These are phyloP conservation scores for Chlamydomonas asymmetrica DNA, from an alignment of 139 green algal genomes.

Conservation along the genomic window DNA sequence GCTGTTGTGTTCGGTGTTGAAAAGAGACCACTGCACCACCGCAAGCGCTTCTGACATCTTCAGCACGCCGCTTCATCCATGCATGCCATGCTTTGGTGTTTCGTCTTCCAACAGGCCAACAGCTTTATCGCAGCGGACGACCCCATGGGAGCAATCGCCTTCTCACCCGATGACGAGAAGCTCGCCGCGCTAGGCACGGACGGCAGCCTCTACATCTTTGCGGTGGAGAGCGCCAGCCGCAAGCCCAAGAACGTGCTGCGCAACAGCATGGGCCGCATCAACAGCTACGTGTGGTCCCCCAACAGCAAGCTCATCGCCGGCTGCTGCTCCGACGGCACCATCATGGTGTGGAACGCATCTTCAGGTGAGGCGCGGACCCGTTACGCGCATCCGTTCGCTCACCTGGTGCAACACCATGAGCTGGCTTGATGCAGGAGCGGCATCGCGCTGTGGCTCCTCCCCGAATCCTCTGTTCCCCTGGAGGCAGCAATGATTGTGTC, in stretches of 20 bases:
- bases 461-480: too few relatives aligned
- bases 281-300: conserved; percentile 41
- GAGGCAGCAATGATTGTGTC: too few relatives aligned
- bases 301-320: conserved; percentile 50
- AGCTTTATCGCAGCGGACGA: conserved; percentile 34
- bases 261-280: conserved; percentile 36
- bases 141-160: conserved; percentile 43
- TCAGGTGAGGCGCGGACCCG: too few relatives aligned
- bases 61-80: too few relatives aligned
- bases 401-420: too few relatives aligned
- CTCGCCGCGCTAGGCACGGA: conserved; percentile 29
- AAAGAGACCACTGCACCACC: too few relatives aligned
- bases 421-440: too few relatives aligned
- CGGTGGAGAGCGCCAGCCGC: conserved; percentile 6
- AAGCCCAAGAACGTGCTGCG: conserved; percentile 37
- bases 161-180: conserved; percentile 49
- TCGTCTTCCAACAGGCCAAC: conserved; percentile 26
- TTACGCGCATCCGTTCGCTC: too few relatives aligned
- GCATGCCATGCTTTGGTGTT: too few relatives aligned
- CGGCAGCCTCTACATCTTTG: conserved; percentile 45
- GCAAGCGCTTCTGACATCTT: too few relatives aligned
- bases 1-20: too few relatives aligned
- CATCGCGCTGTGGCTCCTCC: too few relatives aligned
- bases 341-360: conserved; percentile 46
- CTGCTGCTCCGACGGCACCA: conserved; percentile 37